Evolutionary conservation across 2,329 filamentous ascomycete species (phyloP).

Genomic region (Epicoccum sorghinum): DNA sequence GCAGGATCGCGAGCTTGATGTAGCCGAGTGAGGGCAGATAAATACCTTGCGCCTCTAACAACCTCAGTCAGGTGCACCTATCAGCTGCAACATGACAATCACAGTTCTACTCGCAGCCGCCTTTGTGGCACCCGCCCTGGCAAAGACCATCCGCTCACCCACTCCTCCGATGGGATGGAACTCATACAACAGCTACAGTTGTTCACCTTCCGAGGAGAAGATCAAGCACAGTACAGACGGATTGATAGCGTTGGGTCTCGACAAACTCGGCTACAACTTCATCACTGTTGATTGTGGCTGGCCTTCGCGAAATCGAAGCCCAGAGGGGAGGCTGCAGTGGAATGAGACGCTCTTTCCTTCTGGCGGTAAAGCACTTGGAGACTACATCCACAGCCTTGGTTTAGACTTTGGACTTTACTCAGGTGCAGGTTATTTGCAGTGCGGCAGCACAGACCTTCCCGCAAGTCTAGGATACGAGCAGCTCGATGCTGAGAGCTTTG

Average conservation of each 20-base stretch:
- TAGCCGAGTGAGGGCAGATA: neutral
- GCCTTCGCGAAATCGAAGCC: slow-evolving; percentile 50
- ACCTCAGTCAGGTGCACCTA: neutral
- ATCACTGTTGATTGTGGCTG: slow-evolving; percentile 67
- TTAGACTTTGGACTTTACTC: slow-evolving; percentile 64
- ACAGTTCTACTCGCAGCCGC: slow-evolving; percentile 3
- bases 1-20: neutral
- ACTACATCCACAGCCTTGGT: slow-evolving; percentile 57
- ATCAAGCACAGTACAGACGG: slow-evolving; percentile 61
- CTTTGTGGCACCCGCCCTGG: slow-evolving; percentile 14
- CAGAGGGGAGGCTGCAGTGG: slow-evolving; percentile 57
- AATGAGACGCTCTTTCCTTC: slow-evolving; percentile 59
- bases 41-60: neutral
- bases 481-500: slow-evolving; percentile 64
- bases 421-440: slow-evolving; percentile 40
- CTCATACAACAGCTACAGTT: slow-evolving; percentile 63
- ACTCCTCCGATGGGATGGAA: slow-evolving; percentile 59
- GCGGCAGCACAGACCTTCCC: slow-evolving; percentile 54
- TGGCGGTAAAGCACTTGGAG: slow-evolving; percentile 56
- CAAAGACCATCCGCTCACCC: slow-evolving; percentile 29
- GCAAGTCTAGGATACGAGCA: slow-evolving; percentile 59
- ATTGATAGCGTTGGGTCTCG: slow-evolving; percentile 59
- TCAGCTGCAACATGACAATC: neutral
- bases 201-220: slow-evolving; percentile 56
- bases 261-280: slow-evolving; percentile 60